Evolutionary conservation across 75 land plant genomes (phyloP).

Genomic region (Picea glauca): DNA sequence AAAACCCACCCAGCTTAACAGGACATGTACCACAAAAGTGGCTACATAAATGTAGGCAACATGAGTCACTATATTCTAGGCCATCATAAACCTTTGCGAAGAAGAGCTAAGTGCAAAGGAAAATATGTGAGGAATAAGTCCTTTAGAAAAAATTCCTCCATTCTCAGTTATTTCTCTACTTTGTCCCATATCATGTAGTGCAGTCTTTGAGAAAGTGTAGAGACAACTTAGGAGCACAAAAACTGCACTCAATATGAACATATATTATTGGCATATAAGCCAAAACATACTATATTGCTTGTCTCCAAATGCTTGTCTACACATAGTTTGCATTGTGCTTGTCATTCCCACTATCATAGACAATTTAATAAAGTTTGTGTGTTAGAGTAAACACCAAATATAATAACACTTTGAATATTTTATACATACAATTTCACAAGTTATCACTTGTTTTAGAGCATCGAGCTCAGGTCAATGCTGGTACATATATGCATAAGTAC

Average conservation of each 20-base stretch:
- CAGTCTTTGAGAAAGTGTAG: slow-evolving; percentile 16
- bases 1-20: slow-evolving; percentile 23
- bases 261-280: slow-evolving; percentile 27
- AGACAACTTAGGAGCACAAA: slow-evolving; percentile 9
- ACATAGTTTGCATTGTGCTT: slow-evolving; percentile 38
- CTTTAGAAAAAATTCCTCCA: slow-evolving; percentile 16
- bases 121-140: background rate
- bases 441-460: too few relatives aligned
- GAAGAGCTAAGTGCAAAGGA: slow-evolving; percentile 16
- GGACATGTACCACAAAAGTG: slow-evolving; percentile 14
- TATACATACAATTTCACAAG: too few relatives aligned
- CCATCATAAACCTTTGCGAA: slow-evolving; percentile 33
- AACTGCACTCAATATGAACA: slow-evolving; percentile 13
- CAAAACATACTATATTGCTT: slow-evolving; percentile 30
- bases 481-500: too few relatives aligned
- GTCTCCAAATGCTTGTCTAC: slow-evolving; percentile 51
- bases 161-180: slow-evolving; percentile 12
- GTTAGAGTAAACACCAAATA: too few relatives aligned
- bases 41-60: slow-evolving; percentile 18
- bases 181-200: slow-evolving; percentile 26
- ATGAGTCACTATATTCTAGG: slow-evolving; percentile 30
- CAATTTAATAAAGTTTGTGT: too few relatives aligned
- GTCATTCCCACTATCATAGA: slow-evolving; percentile 22
- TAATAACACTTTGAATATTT: too few relatives aligned
- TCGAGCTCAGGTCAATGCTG: too few relatives aligned